These are phyloP conservation scores for Claviceps sp. DNA, from an alignment of 2,329 filamentous ascomycete genomes.

Conservation along the genomic window DNA sequence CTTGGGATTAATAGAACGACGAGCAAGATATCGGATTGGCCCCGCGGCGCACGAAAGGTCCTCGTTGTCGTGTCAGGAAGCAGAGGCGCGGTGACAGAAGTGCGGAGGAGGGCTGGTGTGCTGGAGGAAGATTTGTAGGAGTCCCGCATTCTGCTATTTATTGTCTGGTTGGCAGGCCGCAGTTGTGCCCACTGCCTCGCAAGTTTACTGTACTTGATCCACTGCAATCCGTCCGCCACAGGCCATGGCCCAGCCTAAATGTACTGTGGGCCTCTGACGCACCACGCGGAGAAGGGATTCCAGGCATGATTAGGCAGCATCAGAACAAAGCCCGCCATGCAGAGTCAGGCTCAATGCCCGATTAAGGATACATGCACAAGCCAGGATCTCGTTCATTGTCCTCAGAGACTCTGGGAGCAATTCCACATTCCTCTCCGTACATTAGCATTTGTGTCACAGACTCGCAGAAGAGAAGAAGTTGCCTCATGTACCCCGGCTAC, in stretches of 20 bases:
- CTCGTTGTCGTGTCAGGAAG: conserved; percentile 4
- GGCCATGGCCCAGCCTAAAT: conserved; percentile 1
- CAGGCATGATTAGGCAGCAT: neutral
- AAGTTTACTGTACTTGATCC: too few relatives aligned
- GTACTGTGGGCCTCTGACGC: conserved; percentile 1
- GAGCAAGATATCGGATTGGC: conserved; percentile 13
- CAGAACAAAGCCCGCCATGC: neutral
- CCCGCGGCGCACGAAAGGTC: conserved; percentile 10
- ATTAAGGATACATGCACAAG: neutral
- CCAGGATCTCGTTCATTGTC: too few relatives aligned
- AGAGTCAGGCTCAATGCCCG: neutral
- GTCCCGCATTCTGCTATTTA: conserved; percentile 9
- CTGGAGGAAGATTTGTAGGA: conserved; percentile 16
- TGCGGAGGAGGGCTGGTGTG: conserved; percentile 6
- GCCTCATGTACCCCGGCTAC: too few relatives aligned
- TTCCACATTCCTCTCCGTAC: neutral
- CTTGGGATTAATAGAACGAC: conserved; percentile 10
- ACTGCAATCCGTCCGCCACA: too few relatives aligned
- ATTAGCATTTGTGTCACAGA: neutral
- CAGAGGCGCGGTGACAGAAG: conserved; percentile 8
- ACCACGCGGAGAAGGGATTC: neutral
- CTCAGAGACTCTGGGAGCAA: too few relatives aligned
- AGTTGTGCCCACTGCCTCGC: too few relatives aligned
- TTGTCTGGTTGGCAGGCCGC: neutral
- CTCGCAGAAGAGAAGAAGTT: too few relatives aligned